These are phyloP conservation scores for Eurotiales sp. DNA, from an alignment of 2,329 filamentous ascomycete species.

Conservation along the genomic window DNA sequence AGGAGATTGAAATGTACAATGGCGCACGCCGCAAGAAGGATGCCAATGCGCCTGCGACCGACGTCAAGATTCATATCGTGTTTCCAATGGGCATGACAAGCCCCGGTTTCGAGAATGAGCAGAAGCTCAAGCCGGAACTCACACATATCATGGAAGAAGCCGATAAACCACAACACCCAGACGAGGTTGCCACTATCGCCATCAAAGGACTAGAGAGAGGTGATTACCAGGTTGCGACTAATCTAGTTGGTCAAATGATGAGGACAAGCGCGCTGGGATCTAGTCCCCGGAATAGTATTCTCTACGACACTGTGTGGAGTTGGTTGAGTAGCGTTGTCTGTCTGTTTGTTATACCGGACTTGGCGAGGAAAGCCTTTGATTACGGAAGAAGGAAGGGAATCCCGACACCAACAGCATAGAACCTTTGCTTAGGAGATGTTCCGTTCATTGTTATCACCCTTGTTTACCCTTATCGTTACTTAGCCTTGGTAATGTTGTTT, in stretches of 20 bases:
- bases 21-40: conserved; percentile 48
- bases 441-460: not conserved
- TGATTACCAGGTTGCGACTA: conserved; percentile 73
- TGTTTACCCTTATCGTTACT: not conserved
- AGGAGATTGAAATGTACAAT: conserved; percentile 84
- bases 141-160: conserved; percentile 75
- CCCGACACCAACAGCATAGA: conserved; percentile 16
- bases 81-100: conserved; percentile 79
- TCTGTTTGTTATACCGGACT: conserved; percentile 55
- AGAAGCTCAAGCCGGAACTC: conserved; percentile 72
- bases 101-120: conserved; percentile 72
- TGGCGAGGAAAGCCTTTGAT: conserved; percentile 54
- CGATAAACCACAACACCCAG: conserved; percentile 75
- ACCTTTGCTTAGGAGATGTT: not conserved
- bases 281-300: conserved; percentile 50
- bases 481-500: not conserved
- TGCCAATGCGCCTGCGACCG: conserved; percentile 50
- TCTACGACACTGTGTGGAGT: conserved; percentile 53
- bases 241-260: conserved; percentile 68
- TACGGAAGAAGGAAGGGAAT: conserved; percentile 56
- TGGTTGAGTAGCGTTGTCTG: conserved; percentile 54
- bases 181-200: conserved; percentile 67
- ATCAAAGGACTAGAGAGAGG: conserved; percentile 76
- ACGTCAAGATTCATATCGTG: conserved; percentile 75
- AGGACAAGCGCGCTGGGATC: conserved; percentile 55